Evolutionary conservation across 345 rosid species (phyloP), one percentile per base, ranked within the genome.

Genomic region (Orychophragmus violaceus): DNA sequence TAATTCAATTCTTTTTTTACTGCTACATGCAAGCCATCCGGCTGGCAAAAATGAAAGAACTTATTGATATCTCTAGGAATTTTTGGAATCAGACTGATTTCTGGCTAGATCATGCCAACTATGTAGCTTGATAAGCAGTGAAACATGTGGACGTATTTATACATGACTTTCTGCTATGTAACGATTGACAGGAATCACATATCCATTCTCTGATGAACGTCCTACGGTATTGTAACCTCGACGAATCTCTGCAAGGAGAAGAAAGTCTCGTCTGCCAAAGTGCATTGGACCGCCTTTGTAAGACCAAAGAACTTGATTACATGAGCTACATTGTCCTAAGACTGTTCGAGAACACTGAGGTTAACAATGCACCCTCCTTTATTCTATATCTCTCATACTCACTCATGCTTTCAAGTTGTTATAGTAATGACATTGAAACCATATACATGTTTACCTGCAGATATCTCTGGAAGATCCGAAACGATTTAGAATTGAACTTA

Each of bases 301-400:
- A 83, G 58, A 91, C 97, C 9, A 87, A 85, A 83, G 99, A 95
- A 80, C 98, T 91, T 74, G 99, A 95, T 82, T 95, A 95, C 82
- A 95, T 95, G 99, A 95, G 99, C 80, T 82, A 91, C 69, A 86
- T 95, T 18, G 96, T 91, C 59, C 68, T 95, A 53, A 83, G 98
- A 76, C 83, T 89, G 87, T 91, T 95, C 50, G 99, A 95, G 85
- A 91, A 91, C 75, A 82, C 85, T 3, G 99, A 83, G 88, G 99
- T 89, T 36, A 27, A 58, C 59, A 37, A 39, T 6, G 5, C 55
- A 28, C 35, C 27, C 12, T 6, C 25, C 39, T 50, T 62, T 50
- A n/a, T n/a, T n/a, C n/a, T n/a, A n/a, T 21, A 27, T 66, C 36
- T 19, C 25, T 18, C 19, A 54, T 24, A 14, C 14, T 28, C n/a